Evolutionary conservation across 2,329 filamentous ascomycete genomes (phyloP).

Genomic region (Fusarium algeriense): DNA sequence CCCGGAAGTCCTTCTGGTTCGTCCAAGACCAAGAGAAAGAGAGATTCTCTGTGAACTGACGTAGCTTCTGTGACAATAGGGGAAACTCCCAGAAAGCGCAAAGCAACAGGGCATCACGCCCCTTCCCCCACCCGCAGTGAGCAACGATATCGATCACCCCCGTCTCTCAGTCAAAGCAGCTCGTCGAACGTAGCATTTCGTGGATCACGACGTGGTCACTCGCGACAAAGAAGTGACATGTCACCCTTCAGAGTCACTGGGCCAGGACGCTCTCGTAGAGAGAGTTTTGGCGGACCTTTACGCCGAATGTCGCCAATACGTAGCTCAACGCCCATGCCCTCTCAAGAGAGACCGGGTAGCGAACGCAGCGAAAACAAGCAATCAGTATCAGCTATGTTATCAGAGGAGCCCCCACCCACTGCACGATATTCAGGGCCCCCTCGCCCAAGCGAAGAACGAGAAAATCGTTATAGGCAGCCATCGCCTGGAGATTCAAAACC

Average conservation of each 20-base stretch:
- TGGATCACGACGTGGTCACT: constrained; percentile 48
- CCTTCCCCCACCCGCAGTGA: constrained; percentile 48
- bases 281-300: constrained; percentile 45
- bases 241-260: constrained; percentile 51
- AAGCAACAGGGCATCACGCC: constrained; percentile 67
- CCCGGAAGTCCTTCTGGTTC: constrained; percentile 81
- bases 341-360: constrained; percentile 42
- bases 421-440: constrained; percentile 27
- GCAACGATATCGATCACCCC: constrained; percentile 52
- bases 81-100: constrained; percentile 88
- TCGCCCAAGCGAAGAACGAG: constrained; percentile 28
- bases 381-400: constrained; percentile 52
- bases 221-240: constrained; percentile 55
- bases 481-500: constrained; percentile 34
- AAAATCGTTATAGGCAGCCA: constrained; percentile 24
- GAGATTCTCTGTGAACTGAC: constrained; percentile 58
- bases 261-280: constrained; percentile 42
- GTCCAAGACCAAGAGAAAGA: constrained; percentile 67
- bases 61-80: constrained; percentile 63
- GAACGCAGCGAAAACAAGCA: constrained; percentile 51
- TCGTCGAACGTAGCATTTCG: constrained; percentile 44
- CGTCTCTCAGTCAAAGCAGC: constrained; percentile 47
- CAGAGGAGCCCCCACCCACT: constrained; percentile 38
- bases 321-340: constrained; percentile 38
- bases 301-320: constrained; percentile 45